Base-by-base conservation (phyloP, 306 rosid species). In the Pachyrhizus erosus region DNA sequence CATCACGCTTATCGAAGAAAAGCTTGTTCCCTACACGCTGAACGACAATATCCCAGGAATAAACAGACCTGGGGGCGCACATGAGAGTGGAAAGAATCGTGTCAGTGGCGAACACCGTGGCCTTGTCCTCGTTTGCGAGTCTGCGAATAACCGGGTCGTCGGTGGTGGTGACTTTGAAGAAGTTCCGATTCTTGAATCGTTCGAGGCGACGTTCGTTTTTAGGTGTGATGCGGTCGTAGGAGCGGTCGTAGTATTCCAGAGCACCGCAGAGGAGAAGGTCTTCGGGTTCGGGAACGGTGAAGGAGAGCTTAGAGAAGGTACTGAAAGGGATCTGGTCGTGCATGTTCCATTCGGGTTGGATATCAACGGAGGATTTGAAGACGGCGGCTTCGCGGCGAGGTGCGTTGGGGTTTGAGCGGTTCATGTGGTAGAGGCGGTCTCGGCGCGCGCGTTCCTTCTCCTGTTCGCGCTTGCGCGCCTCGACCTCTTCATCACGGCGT, bases 321-420 rank as follows among this genome's bases (percentile, higher is more conserved):
- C 96, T 90, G 83, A 95, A 95, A 0, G 97, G 98, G 74, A 95
- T 93, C 90, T 95, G 98, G 6, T 95, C 99, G 1, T 89, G 94
- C 97, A 93, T 95, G 75, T 93, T 93, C 99, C 99, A 95, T 31
- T 95, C 97, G 0, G 98, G 99, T 27, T 95, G 99, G 24, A 95
- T 94, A 20, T 94, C 98, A 0, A 94, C 97, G 0, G 98, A 94
- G 0, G 98, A 94, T 45, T 94, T 94, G 80, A 87, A 88, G 0
- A 94, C 94, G 0, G 98, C 97, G 1, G 98, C 94, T 64, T 94
- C 99, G 1, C 99, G 99, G 7, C 98, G 95, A 0, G 71, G 73
- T 0, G 23, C 20, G 42, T 95, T 80, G 23, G 89, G 92, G 73
- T 95, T 93, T 31, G 97, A 90, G 4, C 98, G 86, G 80, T 95